phyloP scores from a whole-genome alignment of 148 eudicot species.

The Nyssa sinensis region DNA sequence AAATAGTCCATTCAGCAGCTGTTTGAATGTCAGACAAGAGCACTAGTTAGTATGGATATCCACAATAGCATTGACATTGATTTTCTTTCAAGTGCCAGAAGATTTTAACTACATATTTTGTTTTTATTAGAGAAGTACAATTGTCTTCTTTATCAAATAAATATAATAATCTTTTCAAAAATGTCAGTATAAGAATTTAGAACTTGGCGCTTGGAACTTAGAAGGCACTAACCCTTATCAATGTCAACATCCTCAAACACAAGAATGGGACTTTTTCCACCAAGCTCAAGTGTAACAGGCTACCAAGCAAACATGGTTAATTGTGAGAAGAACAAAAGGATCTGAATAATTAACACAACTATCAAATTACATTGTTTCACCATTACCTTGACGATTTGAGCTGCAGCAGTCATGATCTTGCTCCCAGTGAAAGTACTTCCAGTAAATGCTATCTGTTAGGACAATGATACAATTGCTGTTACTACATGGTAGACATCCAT shows the following conservation, averaged over 20 bases:
- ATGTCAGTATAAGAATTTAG: neutral
- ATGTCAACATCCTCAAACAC: conserved; percentile 96
- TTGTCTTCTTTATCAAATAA: conserved; percentile 5
- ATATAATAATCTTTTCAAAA: neutral
- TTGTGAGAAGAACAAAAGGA: neutral
- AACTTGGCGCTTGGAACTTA: neutral
- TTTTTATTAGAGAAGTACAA: too few species aligned
- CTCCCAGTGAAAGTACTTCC: conserved; percentile 95
- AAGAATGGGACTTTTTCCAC: conserved; percentile 96
- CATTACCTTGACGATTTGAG: conserved; percentile 82
- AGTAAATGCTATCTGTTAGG: conserved; percentile 81
- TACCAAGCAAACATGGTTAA: conserved; percentile 32
- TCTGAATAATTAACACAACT: neutral
- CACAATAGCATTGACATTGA: too few species aligned
- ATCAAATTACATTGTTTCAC: conserved; percentile 4
- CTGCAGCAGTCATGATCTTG: conserved; percentile 91
- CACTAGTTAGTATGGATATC: too few species aligned
- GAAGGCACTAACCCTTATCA: conserved; percentile 70
- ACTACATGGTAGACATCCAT: neutral
- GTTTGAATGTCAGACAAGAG: conserved; percentile 23
- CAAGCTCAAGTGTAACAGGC: conserved; percentile 97
- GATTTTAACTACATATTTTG: neutral
- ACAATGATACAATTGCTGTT: conserved; percentile 12
- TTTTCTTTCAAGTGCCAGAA: neutral
- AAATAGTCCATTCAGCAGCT: conserved; percentile 97